Percentiles rank a stretch among this genome's conserved stretches.
These are phyloP conservation scores for Penicillium dipodomyicola DNA, from an alignment of 495 filamentous ascomycete genomes.

Conservation along the genomic window DNA sequence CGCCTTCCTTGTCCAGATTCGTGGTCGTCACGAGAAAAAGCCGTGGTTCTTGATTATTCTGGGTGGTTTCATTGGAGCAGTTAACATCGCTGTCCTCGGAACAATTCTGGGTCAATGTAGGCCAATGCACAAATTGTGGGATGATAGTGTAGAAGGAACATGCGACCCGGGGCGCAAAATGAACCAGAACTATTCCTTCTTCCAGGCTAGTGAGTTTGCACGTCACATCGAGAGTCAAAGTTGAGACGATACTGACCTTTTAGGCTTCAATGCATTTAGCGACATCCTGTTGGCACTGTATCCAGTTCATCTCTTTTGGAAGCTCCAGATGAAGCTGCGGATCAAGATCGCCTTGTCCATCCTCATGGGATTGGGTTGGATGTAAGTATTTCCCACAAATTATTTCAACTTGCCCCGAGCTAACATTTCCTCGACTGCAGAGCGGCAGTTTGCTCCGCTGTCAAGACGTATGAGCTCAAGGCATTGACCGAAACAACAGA, in stretches of 20 bases:
- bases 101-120: slow-evolving; percentile 27
- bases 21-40: slow-evolving; percentile 25
- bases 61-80: slow-evolving; percentile 19
- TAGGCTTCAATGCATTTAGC: slow-evolving; percentile 30
- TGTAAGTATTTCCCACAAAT: slow-evolving; percentile 27
- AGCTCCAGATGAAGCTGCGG: slow-evolving; percentile 30
- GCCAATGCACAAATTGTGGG: slow-evolving; percentile 31
- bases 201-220: slow-evolving; percentile 26
- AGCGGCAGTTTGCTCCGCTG: slow-evolving; percentile 23
- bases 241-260: neutral
- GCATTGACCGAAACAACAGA: slow-evolving; percentile 20
- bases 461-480: slow-evolving; percentile 28
- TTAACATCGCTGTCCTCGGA: slow-evolving; percentile 26
- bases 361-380: slow-evolving; percentile 40
- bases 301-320: slow-evolving; percentile 35
- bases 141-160: slow-evolving; percentile 21
- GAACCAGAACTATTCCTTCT: slow-evolving; percentile 28
- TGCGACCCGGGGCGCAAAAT: slow-evolving; percentile 26
- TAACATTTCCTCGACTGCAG: slow-evolving; percentile 4
- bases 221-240: neutral
- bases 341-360: slow-evolving; percentile 33
- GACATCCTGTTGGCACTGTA: slow-evolving; percentile 35
- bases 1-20: slow-evolving; percentile 32
- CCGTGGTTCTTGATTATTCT: slow-evolving; percentile 31
- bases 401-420: neutral